These are phyloP conservation scores for Acorus gramineus DNA, from an alignment of 106 monocot genomes.

Conservation along the genomic window DNA sequence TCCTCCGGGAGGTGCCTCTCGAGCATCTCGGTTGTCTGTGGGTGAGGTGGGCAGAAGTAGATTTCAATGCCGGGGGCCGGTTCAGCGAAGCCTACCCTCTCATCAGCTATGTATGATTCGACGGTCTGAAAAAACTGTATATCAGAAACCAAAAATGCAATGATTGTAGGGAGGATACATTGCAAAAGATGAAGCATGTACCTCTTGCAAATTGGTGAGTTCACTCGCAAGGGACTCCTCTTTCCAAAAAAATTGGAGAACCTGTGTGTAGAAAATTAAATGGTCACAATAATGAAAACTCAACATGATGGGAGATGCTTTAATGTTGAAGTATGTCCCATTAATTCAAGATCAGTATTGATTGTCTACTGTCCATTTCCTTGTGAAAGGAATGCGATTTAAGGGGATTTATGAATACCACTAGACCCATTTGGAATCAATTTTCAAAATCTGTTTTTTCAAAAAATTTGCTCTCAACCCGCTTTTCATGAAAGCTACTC, in stretches of 20 bases:
- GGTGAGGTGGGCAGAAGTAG: constrained; percentile 69
- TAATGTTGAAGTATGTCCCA: no score
- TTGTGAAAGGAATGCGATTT: no score
- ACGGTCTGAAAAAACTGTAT: constrained; percentile 34
- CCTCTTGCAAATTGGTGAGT: constrained; percentile 45
- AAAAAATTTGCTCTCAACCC: no score
- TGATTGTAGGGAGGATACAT: not conserved
- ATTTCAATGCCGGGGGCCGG: constrained; percentile 61
- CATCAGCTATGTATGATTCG: constrained; percentile 71
- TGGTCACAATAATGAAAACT: not conserved
- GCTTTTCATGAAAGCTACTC: no score
- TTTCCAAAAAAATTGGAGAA: constrained; percentile 66
- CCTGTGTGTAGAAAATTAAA: constrained; percentile 18
- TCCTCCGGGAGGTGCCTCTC: constrained; percentile 38
- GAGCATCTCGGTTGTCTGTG: constrained; percentile 36
- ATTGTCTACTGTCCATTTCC: no score
- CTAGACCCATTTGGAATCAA: no score
- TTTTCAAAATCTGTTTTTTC: no score
- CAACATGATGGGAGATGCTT: not conserved
- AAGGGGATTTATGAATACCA: no score
- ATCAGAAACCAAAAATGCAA: not conserved
- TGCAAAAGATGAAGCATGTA: constrained; percentile 9
- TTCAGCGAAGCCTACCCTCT: constrained; percentile 71
- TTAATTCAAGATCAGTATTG: no score
- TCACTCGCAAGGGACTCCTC: constrained; percentile 60